phyloP scores from a whole-genome alignment of 495 filamentous ascomycete species.

The Annulohypoxylon bovei region DNA sequence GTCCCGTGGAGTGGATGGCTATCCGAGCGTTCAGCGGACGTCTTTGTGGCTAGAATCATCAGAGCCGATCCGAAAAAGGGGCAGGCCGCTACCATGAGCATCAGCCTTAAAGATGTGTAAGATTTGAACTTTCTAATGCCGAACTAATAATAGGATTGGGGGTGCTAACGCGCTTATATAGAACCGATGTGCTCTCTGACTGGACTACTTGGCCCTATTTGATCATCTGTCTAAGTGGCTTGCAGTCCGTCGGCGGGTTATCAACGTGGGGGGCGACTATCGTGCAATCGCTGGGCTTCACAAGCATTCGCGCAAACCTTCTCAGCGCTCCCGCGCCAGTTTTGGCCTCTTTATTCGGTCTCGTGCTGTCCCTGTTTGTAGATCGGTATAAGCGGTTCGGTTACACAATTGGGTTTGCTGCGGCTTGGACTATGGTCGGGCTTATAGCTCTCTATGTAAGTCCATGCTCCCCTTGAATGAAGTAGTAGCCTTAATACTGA shows the following conservation, averaged over 20 bases:
- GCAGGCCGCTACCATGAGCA: constrained; percentile 27
- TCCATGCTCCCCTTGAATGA: background rate
- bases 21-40: constrained; percentile 27
- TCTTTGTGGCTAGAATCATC: constrained; percentile 27
- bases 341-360: constrained; percentile 14
- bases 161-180: background rate
- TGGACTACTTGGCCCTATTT: constrained; percentile 33
- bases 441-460: constrained; percentile 34
- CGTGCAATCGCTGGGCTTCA: constrained; percentile 27
- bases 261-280: constrained; percentile 28
- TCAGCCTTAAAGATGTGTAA: constrained; percentile 27
- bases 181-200: constrained; percentile 26
- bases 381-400: constrained; percentile 33
- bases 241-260: constrained; percentile 26
- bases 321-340: constrained; percentile 27
- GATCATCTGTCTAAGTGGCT: constrained; percentile 35
- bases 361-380: constrained; percentile 19
- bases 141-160: background rate
- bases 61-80: constrained; percentile 30
- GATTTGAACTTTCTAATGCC: background rate
- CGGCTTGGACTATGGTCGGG: constrained; percentile 28
- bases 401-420: constrained; percentile 25
- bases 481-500: background rate
- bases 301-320: constrained; percentile 27
- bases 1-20: constrained; percentile 33